phyloP scores from a whole-genome alignment of 2,329 filamentous ascomycete species.

The Hypoxylon sp. region DNA sequence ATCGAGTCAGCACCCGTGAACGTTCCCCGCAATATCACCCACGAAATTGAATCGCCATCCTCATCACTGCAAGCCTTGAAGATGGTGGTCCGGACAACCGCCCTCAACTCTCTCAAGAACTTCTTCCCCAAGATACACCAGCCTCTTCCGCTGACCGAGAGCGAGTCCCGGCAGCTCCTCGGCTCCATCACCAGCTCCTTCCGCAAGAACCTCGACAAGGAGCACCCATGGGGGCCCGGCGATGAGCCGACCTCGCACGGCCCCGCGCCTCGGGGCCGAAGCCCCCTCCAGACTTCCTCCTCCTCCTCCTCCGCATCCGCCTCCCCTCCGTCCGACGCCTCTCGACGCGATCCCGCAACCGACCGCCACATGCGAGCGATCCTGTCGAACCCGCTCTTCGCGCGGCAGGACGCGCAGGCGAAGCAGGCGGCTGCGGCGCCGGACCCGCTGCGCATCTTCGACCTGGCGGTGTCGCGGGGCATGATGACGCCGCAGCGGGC shows the following conservation, averaged over 20 bases:
- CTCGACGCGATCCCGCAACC: slow-evolving; percentile 47
- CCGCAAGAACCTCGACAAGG: slow-evolving; percentile 63
- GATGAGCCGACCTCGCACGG: slow-evolving; percentile 35
- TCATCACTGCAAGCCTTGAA: slow-evolving; percentile 3
- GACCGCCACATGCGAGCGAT: slow-evolving; percentile 64
- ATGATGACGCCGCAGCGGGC: slow-evolving; percentile 64
- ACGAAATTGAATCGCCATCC: not conserved
- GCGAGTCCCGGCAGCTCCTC: slow-evolving; percentile 63
- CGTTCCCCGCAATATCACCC: slow-evolving; percentile 4
- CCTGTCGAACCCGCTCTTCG: slow-evolving; percentile 65
- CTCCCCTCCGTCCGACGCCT: slow-evolving; percentile 17
- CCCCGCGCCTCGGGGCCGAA: slow-evolving; percentile 1
- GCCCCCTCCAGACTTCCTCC: not conserved
- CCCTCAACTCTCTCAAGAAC: slow-evolving; percentile 50
- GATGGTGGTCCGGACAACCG: slow-evolving; percentile 47
- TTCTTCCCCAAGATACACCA: slow-evolving; percentile 59
- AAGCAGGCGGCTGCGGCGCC: no score
- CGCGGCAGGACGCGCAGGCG: slow-evolving; percentile 37
- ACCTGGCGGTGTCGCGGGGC: slow-evolving; percentile 62
- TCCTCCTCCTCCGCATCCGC: slow-evolving; percentile 23
- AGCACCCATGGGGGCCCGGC: slow-evolving; percentile 58
- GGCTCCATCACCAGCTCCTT: slow-evolving; percentile 65
- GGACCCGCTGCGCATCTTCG: slow-evolving; percentile 62
- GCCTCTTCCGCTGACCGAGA: slow-evolving; percentile 58
- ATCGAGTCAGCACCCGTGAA: not conserved